Conservation (phyloP, 2,329 filamentous ascomycete genomes). For the Lasiodiplodia hormozganensis region DNA sequence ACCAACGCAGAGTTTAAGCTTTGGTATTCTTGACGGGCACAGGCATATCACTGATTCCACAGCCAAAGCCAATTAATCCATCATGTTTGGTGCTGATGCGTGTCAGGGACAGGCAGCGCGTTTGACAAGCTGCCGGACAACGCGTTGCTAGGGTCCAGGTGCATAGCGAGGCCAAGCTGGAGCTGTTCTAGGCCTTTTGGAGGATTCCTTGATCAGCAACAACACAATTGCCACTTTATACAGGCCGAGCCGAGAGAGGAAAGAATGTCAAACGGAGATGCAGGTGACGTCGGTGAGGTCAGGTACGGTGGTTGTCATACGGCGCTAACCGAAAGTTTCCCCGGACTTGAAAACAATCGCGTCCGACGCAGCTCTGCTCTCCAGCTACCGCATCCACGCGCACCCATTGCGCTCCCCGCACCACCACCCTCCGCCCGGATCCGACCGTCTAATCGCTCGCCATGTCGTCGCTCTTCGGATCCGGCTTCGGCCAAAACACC, state of each 20-base stretch:
- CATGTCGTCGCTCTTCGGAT: slow-evolving; percentile 39
- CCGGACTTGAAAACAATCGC: slow-evolving; percentile 32
- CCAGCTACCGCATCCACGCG: slow-evolving; percentile 33
- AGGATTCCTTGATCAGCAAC: not conserved
- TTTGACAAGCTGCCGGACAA: not conserved
- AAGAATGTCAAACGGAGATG: not conserved
- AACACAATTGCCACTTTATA: not conserved
- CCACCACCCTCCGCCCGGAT: slow-evolving; percentile 34
- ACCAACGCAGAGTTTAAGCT: too few species aligned
- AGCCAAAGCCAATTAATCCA: too few species aligned
- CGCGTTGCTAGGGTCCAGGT: not conserved
- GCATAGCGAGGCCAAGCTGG: not conserved
- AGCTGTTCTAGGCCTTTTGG: not conserved
- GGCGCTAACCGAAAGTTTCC: slow-evolving; percentile 32
- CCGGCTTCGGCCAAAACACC: slow-evolving; percentile 38
- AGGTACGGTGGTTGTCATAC: not conserved
- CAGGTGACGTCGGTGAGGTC: not conserved
- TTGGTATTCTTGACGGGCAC: too few species aligned
- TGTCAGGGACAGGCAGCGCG: not conserved
- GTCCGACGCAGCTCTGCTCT: slow-evolving; percentile 22
- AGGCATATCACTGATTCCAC: too few species aligned
- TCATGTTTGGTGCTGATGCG: too few species aligned
- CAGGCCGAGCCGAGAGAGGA: not conserved
- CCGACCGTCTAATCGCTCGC: slow-evolving; percentile 29
- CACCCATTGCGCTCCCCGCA: slow-evolving; percentile 30